Percentiles rank a stretch among this genome's conserved stretches.
These are phyloP conservation scores for Asparagopsis taxiformis DNA, from an alignment of 31 red algal species.

Conservation along the genomic window DNA sequence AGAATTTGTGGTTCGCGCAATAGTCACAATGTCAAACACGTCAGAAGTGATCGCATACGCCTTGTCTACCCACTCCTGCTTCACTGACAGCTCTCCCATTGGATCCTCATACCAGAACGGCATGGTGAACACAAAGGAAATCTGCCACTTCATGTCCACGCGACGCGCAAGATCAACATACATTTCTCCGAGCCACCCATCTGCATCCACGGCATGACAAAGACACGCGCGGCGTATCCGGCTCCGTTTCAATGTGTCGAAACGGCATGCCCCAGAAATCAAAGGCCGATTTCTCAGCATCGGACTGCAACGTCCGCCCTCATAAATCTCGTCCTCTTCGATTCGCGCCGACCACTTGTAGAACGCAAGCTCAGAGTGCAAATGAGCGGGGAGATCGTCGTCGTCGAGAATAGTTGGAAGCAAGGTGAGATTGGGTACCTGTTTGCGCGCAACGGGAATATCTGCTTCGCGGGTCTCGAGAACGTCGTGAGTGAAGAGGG, in stretches of 20 bases:
- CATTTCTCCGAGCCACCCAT: conserved; percentile 77
- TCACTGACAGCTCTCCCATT: conserved; percentile 36
- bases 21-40: conserved; percentile 60
- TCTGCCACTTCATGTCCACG: conserved; percentile 56
- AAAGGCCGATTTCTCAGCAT: conserved; percentile 28
- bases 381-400: conserved; percentile 37
- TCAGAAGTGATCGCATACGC: conserved; percentile 57
- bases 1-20: conserved; percentile 66
- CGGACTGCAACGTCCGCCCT: conserved; percentile 10
- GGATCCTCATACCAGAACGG: conserved; percentile 70
- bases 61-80: conserved; percentile 67
- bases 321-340: conserved; percentile 66
- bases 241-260: conserved; percentile 14
- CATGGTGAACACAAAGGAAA: conserved; percentile 74
- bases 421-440: conserved; percentile 11
- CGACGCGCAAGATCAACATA: conserved; percentile 52
- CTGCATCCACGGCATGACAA: conserved; percentile 80
- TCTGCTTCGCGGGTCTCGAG: conserved; percentile 9
- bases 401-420: not conserved
- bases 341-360: conserved; percentile 55
- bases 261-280: conserved; percentile 63
- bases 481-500: conserved; percentile 24
- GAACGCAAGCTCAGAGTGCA: conserved; percentile 56
- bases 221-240: conserved; percentile 43
- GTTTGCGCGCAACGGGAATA: not conserved